Conservation (phyloP, 306 rosid species). For the Sophora flavescens region DNA sequence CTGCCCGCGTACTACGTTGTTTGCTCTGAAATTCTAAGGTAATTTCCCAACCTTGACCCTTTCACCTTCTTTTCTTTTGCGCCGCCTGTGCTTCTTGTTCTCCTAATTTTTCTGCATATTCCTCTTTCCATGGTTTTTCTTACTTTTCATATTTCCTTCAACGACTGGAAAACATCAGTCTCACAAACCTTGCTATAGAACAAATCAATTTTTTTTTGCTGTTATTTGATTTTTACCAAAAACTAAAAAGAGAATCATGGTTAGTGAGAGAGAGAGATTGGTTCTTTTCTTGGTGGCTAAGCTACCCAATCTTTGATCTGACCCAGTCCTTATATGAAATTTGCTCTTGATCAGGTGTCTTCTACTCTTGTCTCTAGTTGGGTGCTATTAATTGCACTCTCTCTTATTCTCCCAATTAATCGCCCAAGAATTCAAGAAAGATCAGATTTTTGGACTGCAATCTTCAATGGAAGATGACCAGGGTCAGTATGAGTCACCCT, state of each 20-base stretch:
- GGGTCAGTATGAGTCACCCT: background rate
- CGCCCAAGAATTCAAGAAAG: slow-evolving; percentile 1
- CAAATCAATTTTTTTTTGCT: background rate
- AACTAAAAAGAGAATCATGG: background rate
- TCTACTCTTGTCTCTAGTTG: background rate
- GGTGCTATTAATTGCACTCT: background rate
- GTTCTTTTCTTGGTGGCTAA: slow-evolving; percentile 36
- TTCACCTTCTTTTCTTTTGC: background rate
- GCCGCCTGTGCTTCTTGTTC: background rate
- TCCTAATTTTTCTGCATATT: background rate
- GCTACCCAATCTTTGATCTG: slow-evolving; percentile 29
- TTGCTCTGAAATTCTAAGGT: slow-evolving; percentile 14
- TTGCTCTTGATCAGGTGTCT: background rate
- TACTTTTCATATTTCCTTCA: background rate
- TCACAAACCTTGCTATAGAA: background rate
- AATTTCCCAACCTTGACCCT: background rate
- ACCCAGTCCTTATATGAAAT: background rate
- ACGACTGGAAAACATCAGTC: background rate
- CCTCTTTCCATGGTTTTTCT: background rate
- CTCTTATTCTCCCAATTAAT: background rate
- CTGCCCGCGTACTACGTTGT: background rate
- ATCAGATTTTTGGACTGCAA: background rate
- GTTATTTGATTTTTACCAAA: background rate
- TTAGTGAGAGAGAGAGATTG: background rate
- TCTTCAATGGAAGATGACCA: slow-evolving; percentile 25